Base-by-base conservation (phyloP, 2,329 filamentous ascomycete species). In the Fusarium palustre region DNA sequence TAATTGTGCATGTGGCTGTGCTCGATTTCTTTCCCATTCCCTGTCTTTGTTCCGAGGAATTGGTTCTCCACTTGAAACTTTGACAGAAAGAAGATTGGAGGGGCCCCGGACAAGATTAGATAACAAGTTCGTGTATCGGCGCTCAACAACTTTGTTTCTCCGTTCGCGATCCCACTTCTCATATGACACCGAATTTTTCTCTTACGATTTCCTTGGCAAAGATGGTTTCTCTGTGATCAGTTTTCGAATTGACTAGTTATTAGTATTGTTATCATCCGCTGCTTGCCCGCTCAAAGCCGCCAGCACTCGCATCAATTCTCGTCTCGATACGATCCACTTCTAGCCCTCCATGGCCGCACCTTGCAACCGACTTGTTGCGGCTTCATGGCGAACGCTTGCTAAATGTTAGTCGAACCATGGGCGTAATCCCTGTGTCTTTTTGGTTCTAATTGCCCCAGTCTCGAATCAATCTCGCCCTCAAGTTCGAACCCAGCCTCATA, bases 101-200 rank as follows among this genome's bases (percentile, higher is more conserved):
- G 70, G 72, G 63, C 72, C 60, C 59, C 53, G 63, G 59, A 57
- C 68, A 71, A 65, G 62, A 71, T 74, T 69, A 74, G 72, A 74
- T 75, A 74, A 74, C 72, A 60, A 60, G 61, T 66, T 66, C 42
- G 48, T 65, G 67, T 72, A 75, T 59, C 66, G 67, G 65, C 46
- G 55, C 59, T 69, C 68, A 71, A 71, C 68, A 69, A 70, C 60
- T 70, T 71, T 71, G 54, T 71, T 69, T 71, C 68, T 71, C 66
- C 69, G 61, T 71, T 68, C 61, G 62, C 68, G 68, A 71, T 71
- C 55, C 68, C 67, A 70, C 67, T 60, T 70, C 67, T 65, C 59
- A 50, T 36, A 64, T 61, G 33, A 55, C 60, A 71, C 54, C 50
- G 48, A 56, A 60, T 69, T 67, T 66, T 63, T 38, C 54, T 41